Conservation (phyloP, 108 stramenopile genomes). For the Craspedostauros australis region DNA sequence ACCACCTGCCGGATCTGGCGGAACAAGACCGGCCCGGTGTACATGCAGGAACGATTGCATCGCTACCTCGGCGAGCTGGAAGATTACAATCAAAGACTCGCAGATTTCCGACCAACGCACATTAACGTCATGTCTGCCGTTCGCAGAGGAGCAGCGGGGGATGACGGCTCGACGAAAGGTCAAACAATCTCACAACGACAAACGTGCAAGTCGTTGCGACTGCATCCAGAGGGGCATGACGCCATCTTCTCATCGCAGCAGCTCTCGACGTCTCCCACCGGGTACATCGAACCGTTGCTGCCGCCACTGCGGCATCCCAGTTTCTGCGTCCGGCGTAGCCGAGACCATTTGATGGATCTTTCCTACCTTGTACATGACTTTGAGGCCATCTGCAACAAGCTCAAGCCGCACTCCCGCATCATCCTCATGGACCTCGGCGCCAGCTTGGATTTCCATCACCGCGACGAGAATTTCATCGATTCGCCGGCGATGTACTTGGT, state of each 20-base stretch:
- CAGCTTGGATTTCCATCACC: constrained; percentile 38
- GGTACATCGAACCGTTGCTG: constrained; percentile 36
- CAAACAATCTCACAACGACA: no score
- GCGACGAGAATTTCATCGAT: neutral
- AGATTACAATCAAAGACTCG: no score
- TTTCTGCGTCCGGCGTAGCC: constrained; percentile 10
- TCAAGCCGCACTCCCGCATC: constrained; percentile 26
- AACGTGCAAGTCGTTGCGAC: no score
- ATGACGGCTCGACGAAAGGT: no score
- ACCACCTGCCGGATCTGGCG: no score
- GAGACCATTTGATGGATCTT: constrained; percentile 15
- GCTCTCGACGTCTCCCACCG: constrained; percentile 7
- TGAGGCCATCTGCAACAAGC: constrained; percentile 44
- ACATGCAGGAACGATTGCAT: no score
- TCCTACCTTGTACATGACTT: constrained; percentile 68
- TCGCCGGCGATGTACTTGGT: constrained; percentile 26
- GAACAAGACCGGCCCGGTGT: no score
- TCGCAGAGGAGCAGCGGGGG: no score
- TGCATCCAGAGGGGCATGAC: constrained; percentile 7
- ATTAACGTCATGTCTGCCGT: no score
- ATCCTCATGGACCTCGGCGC: constrained; percentile 69
- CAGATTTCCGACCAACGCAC: no score
- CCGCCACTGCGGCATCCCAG: constrained; percentile 33
- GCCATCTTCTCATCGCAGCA: constrained; percentile 4
- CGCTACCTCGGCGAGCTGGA: no score